Conservation (phyloP, 495 filamentous ascomycete species). For the Oleoguttula mirabilis region DNA sequence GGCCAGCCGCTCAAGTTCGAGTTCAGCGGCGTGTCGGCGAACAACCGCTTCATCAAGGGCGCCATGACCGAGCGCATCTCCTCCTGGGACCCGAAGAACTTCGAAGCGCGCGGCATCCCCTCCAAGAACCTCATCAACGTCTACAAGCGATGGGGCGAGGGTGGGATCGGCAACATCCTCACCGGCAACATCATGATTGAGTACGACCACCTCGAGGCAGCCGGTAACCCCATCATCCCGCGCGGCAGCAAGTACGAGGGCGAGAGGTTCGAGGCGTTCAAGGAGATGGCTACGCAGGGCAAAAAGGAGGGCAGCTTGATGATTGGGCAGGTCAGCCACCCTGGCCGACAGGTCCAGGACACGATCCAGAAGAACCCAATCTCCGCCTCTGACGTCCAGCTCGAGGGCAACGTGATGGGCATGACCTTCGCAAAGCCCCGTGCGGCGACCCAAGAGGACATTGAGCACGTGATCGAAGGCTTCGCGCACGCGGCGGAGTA, state of each 20-base stretch:
- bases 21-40: constrained; percentile 43
- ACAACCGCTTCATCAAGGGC: constrained; percentile 52
- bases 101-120: constrained; percentile 44
- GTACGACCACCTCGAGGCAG: constrained; percentile 44
- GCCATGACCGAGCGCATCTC: constrained; percentile 52
- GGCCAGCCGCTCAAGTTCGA: constrained; percentile 44
- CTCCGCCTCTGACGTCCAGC: constrained; percentile 48
- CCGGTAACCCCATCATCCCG: constrained; percentile 49
- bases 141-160: constrained; percentile 50
- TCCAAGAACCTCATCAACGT: constrained; percentile 43
- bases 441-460: constrained; percentile 39
- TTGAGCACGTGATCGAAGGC: constrained; percentile 35
- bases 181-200: constrained; percentile 55
- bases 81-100: constrained; percentile 41
- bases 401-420: constrained; percentile 35
- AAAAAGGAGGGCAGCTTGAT: constrained; percentile 45
- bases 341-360: constrained; percentile 44
- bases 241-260: constrained; percentile 35
- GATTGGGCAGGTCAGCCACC: constrained; percentile 50
- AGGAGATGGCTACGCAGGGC: constrained; percentile 35
- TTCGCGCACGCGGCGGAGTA: constrained; percentile 48
- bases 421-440: constrained; percentile 39
- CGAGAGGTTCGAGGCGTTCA: constrained; percentile 47
- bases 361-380: constrained; percentile 44
- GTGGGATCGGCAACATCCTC: constrained; percentile 43